phyloP scores from a whole-genome alignment of 164 flowering plant genomes.

The Dillenia turbinata region DNA sequence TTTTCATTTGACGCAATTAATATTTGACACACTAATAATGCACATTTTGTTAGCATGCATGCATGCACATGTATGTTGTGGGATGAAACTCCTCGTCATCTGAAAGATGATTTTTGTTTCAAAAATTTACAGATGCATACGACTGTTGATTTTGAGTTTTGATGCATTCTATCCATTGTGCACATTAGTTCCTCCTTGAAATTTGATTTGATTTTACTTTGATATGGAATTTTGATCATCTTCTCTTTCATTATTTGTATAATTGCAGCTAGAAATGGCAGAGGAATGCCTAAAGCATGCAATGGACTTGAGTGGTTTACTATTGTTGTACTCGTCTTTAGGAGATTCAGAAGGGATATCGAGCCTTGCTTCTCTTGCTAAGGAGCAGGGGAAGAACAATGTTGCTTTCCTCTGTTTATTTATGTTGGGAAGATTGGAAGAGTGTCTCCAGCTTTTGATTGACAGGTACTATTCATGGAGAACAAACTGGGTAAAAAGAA shows the following conservation, averaged over 20 bases:
- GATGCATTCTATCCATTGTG: too few species aligned
- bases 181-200: too few species aligned
- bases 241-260: conserved; percentile 1
- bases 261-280: conserved; percentile 89
- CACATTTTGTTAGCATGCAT: too few species aligned
- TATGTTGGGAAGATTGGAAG: conserved; percentile 90
- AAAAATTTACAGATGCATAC: too few species aligned
- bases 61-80: too few species aligned
- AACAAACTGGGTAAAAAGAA: too few species aligned
- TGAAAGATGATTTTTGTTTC: too few species aligned
- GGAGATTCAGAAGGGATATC: conserved; percentile 92
- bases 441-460: conserved; percentile 86
- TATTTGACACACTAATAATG: too few species aligned
- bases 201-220: too few species aligned
- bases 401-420: conserved; percentile 93
- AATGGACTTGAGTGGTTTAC: conserved; percentile 88
- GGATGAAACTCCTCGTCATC: too few species aligned
- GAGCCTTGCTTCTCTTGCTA: conserved; percentile 75
- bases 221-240: too few species aligned
- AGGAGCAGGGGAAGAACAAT: conserved; percentile 94
- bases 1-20: neutral
- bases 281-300: conserved; percentile 86
- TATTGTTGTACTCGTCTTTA: conserved; percentile 87
- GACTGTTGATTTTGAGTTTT: too few species aligned
- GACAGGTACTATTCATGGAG: conserved; percentile 57